Conservation (phyloP, 2,329 filamentous ascomycete genomes). For the Sphaerostilbella broomeana region DNA sequence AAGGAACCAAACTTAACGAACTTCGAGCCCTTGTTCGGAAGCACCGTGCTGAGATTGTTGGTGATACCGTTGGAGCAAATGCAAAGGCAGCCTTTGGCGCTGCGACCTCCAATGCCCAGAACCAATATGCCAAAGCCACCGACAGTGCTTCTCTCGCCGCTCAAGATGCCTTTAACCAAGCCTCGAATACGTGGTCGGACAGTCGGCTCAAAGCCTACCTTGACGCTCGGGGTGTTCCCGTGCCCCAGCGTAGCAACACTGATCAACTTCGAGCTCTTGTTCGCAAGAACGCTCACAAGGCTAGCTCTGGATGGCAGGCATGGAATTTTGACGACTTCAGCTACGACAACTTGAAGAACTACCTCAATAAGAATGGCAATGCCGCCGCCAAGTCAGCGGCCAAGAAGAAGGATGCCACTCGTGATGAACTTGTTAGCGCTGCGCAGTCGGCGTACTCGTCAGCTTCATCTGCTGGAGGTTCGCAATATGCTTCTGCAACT, state of each 20-base stretch:
- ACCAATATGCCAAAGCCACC: slow-evolving; percentile 70
- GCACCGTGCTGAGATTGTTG: slow-evolving; percentile 66
- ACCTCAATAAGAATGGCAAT: slow-evolving; percentile 47
- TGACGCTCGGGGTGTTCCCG: slow-evolving; percentile 68
- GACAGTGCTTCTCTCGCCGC: slow-evolving; percentile 56
- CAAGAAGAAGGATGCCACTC: slow-evolving; percentile 57
- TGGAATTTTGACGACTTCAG: slow-evolving; percentile 79
- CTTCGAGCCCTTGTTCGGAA: slow-evolving; percentile 84
- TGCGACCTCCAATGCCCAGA: slow-evolving; percentile 67
- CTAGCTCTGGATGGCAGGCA: slow-evolving; percentile 57
- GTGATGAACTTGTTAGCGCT: slow-evolving; percentile 65
- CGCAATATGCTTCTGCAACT: slow-evolving; percentile 59
- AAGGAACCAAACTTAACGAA: slow-evolving; percentile 86
- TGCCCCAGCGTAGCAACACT: slow-evolving; percentile 63
- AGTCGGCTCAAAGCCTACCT: slow-evolving; percentile 72
- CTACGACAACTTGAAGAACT: slow-evolving; percentile 59
- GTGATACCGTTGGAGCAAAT: slow-evolving; percentile 54
- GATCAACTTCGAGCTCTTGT: slow-evolving; percentile 70
- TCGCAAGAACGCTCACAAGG: slow-evolving; percentile 66
- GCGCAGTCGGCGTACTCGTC: slow-evolving; percentile 55
- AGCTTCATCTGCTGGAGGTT: slow-evolving; percentile 52
- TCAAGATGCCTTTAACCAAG: slow-evolving; percentile 61
- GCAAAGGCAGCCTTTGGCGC: slow-evolving; percentile 59
- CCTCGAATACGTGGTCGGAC: slow-evolving; percentile 61
- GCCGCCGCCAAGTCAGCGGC: slow-evolving; percentile 51